Evolutionary conservation across 1,284 basidiomycete genomes (phyloP).

Genomic region (Ganoderma multipileum): DNA sequence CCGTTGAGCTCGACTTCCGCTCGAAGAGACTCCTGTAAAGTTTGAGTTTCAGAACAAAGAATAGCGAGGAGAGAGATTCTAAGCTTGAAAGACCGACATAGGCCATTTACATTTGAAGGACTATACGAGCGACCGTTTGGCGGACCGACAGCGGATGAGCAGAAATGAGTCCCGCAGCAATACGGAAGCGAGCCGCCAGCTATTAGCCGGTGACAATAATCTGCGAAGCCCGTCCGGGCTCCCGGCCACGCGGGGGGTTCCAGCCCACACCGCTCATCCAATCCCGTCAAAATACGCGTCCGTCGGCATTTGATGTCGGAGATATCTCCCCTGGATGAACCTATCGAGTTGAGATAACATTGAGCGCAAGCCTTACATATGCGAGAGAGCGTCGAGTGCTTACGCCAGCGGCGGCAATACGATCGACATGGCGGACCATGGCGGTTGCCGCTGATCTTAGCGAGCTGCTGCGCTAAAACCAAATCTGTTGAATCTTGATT

Average conservation of each 20-base stretch:
- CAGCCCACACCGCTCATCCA: background rate
- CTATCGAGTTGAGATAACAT: background rate
- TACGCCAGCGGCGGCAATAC: too few species aligned
- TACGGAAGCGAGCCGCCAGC: background rate
- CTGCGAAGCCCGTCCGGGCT: background rate
- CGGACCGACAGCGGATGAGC: background rate
- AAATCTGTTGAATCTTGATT: background rate
- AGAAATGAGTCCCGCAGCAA: background rate
- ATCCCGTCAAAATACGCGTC: background rate
- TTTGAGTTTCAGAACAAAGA: background rate
- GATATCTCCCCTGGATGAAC: background rate
- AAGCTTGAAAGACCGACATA: background rate
- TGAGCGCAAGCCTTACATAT: too few species aligned
- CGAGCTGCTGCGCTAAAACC: background rate
- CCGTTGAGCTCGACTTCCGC: background rate
- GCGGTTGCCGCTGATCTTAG: background rate
- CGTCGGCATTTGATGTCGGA: background rate
- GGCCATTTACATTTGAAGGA: background rate
- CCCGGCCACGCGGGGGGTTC: background rate
- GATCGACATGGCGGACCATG: background rate
- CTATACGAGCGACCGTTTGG: background rate
- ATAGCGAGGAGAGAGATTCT: background rate
- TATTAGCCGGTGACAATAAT: background rate
- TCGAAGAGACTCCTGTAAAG: background rate
- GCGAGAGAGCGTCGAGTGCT: too few species aligned